Conservation (phyloP, 495 filamentous ascomycete species). For the Xylaria curta region DNA sequence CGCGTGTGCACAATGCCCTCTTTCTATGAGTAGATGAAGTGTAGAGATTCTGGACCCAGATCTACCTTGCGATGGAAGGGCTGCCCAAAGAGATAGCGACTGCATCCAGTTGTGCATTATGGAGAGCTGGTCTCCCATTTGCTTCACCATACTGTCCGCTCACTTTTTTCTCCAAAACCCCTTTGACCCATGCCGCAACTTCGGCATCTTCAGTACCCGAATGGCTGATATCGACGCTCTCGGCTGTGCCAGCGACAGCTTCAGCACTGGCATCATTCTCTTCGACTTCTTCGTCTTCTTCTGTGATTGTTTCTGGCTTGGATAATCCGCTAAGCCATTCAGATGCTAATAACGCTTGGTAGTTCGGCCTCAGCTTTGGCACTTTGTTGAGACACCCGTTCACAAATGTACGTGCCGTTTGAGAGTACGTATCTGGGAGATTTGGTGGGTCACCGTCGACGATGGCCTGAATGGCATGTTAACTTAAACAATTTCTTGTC, state of each 20-base stretch:
- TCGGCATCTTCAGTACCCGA: conserved; percentile 70
- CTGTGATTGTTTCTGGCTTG: conserved; percentile 82
- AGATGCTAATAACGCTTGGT: conserved; percentile 85
- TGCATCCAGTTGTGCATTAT: conserved; percentile 75
- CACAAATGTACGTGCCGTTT: conserved; percentile 85
- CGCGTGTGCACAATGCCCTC: conserved; percentile 12
- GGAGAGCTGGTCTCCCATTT: conserved; percentile 69
- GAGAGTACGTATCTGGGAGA: conserved; percentile 81
- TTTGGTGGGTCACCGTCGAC: conserved; percentile 93
- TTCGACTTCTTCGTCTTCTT: conserved; percentile 70
- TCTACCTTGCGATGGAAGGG: conserved; percentile 37
- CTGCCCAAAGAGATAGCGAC: conserved; percentile 54
- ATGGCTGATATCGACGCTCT: conserved; percentile 48
- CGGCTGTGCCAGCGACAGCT: conserved; percentile 51
- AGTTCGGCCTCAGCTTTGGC: conserved; percentile 86
- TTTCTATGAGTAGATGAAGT: conserved; percentile 28
- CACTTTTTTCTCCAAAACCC: conserved; percentile 67
- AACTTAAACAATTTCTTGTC: conserved; percentile 25
- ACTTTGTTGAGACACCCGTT: conserved; percentile 89
- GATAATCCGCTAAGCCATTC: conserved; percentile 83
- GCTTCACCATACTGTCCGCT: conserved; percentile 50
- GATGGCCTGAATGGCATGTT: conserved; percentile 73
- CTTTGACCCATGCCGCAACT: conserved; percentile 84
- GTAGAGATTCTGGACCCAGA: conserved; percentile 16
- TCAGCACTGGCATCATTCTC: conserved; percentile 54